Evolutionary conservation across 1,284 basidiomycete genomes (phyloP), one percentile per base, ranked within the genome.

Genomic region (Leccinum ponderosum): DNA sequence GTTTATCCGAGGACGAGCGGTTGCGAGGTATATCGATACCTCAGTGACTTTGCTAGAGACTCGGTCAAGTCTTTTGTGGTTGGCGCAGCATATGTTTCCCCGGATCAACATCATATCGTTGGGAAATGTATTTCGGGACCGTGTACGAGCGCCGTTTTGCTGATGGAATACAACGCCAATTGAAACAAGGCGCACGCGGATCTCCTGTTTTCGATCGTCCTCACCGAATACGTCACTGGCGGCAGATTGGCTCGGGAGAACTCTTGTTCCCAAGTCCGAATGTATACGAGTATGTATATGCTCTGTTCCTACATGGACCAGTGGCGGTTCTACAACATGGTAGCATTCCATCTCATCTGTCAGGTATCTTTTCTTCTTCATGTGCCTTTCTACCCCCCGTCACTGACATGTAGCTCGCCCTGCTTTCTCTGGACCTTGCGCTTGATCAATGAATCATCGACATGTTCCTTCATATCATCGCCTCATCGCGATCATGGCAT

Each of bases 281-380:
- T 20, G 60, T 27, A 33, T 25, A 57, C 12, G 14, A 55, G 51
- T 29, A 52, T 47, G 44, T 14, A 47, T 12, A 22, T 22, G 20
- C 51, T 52, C 29, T 31, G 31, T 54, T 15, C 59, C 29, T 31
- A 61, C 31, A 27, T 4, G 39, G 37, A 31, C 12, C 25, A 59
- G 15, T 17, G 6, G 44, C 20, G 20, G 8, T 20, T 47, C 44
- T 22, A 9, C 44, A 47, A 47, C 44, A 47, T 9, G 27, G 25
- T n/a, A 37, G 14, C 29, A 31, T 14, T 64, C 61, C 33, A 61
- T 62, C 53, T 59, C 22, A 47, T 7, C 42, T 47, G 11, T 47
- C 42, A 20, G 17, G 42, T 20, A 20, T 9, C 2, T 15, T 12
- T 44, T 47, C 9, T 12, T 44, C 44, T 22, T 47, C 44, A 47